Base-by-base conservation (phyloP, 2,329 filamentous ascomycete genomes). In the Trichoderma guizhouense region DNA sequence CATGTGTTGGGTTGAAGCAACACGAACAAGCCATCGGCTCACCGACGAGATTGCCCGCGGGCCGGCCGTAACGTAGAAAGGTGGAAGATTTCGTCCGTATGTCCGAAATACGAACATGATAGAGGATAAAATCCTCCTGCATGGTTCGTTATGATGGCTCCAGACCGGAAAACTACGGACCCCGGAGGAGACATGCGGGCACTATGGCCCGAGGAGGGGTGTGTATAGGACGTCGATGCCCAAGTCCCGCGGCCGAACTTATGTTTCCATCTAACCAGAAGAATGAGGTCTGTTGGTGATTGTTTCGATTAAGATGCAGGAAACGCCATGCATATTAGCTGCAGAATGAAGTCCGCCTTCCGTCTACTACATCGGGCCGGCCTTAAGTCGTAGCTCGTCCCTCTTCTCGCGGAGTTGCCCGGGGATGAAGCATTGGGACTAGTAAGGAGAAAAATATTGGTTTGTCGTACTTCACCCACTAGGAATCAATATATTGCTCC, bases 241-340 rank as follows among this genome's bases (percentile, higher is more conserved):
- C 39, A 28, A 30, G 53, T 43, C 24, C 21, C 32, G 39, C 55
- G 66, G 55, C 30, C 66, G 55, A 51, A 51, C 26, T 61, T 61
- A 6, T 61, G 66, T 34, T 61, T n/a, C 12, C n/a, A 69, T 36
- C 55, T 60, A 69, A 61, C 53, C 34, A 32, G 57, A 68, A 58
- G 7, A 26, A 57, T 28, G 24, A 64, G 21, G 21, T n/a, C 11
- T 70, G 71, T 72, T 72, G 71, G 71, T 72, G 71, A 72, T 70
- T 60, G 26, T 3, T 12, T 32, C 36, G 11, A 18, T 28, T 36
- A 51, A 65, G 71, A 70, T 72, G 71, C 71, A 72, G 65, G n/a
- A 63, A 15, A 8, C 24, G 26, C 32, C 71, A 64, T 70, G 47
- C 71, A 65, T 36, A 69, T 36, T 51, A 34, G n/a, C 39, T 51